A percentile compares a stretch with the other conserved stretches of the same genome.
phyloP scores from a whole-genome alignment of 495 filamentous ascomycete species.

The Platismatia glauca region DNA sequence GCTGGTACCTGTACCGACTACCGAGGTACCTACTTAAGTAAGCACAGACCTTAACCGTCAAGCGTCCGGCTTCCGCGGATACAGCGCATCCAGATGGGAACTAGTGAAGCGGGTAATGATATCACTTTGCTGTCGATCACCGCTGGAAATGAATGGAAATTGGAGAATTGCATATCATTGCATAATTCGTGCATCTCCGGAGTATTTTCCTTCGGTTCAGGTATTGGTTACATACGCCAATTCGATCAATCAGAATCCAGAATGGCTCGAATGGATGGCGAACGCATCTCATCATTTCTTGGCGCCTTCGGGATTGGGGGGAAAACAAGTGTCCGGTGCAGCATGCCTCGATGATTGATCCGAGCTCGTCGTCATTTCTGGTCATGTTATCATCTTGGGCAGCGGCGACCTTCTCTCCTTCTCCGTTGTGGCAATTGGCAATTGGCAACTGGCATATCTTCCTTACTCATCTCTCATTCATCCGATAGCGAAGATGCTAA shows the following conservation, averaged over 20 bases:
- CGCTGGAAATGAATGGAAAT: not conserved
- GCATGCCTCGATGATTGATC: too few species aligned
- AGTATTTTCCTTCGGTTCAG: too few species aligned
- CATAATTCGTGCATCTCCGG: too few species aligned
- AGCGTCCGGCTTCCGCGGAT: not conserved
- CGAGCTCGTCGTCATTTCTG: not conserved
- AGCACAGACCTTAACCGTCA: too few species aligned
- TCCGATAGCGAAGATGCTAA: not conserved
- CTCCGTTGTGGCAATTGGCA: not conserved
- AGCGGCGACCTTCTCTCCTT: not conserved
- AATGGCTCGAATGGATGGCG: too few species aligned
- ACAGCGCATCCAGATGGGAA: not conserved
- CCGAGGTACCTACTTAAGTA: too few species aligned
- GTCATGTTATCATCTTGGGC: not conserved
- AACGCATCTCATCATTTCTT: not conserved
- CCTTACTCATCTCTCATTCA: not conserved
- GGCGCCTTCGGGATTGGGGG: not conserved
- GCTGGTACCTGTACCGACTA: too few species aligned
- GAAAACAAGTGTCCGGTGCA: not conserved
- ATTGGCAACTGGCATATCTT: too few species aligned
- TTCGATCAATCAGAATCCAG: too few species aligned
- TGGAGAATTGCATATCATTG: too few species aligned
- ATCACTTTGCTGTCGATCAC: slow-evolving; percentile 2
- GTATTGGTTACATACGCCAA: too few species aligned
- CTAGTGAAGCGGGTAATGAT: not conserved